Percentiles rank a stretch among this genome's conserved stretches.
Conservation (phyloP, 2,329 filamentous ascomycete species). For the Parasarocladium wereldwijsianum region DNA sequence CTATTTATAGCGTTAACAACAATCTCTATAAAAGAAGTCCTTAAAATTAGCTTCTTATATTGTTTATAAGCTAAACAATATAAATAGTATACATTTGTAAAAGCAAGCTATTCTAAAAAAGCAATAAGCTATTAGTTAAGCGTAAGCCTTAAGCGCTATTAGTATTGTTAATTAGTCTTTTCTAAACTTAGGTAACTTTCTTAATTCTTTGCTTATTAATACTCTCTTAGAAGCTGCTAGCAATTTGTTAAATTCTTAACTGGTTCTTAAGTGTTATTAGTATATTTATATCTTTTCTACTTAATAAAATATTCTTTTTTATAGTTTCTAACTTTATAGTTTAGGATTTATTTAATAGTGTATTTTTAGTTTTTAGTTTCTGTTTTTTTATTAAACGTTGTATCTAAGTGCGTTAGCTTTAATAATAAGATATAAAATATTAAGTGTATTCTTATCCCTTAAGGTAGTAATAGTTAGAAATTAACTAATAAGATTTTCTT, state of each 20-base stretch:
- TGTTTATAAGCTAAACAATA: too few relatives aligned
- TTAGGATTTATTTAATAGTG: too few relatives aligned
- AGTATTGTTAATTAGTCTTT: not conserved
- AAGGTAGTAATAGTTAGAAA: constrained; percentile 1
- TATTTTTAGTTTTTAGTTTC: constrained; percentile 1
- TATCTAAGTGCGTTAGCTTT: constrained; percentile 5
- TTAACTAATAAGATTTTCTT: constrained; percentile 9
- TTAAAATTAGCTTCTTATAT: not conserved
- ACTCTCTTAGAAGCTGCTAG: too few relatives aligned
- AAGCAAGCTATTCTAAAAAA: too few relatives aligned
- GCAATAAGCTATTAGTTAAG: too few relatives aligned
- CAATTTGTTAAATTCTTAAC: constrained; percentile 5
- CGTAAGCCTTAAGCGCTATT: not conserved
- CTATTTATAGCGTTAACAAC: too few relatives aligned
- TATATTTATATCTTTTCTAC: constrained; percentile 6
- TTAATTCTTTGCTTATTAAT: too few relatives aligned
- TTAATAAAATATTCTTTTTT: constrained; percentile 9
- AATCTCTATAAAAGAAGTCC: not conserved
- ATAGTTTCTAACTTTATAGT: too few relatives aligned
- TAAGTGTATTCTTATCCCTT: constrained; percentile 5
- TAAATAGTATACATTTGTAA: too few relatives aligned
- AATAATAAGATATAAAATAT: constrained; percentile 9
- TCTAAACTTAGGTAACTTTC: too few relatives aligned
- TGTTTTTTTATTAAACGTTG: constrained; percentile 4
- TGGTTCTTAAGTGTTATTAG: constrained; percentile 8